Base-by-base conservation (phyloP, 305 asterid genomes). In the Rubia tinctorum region DNA sequence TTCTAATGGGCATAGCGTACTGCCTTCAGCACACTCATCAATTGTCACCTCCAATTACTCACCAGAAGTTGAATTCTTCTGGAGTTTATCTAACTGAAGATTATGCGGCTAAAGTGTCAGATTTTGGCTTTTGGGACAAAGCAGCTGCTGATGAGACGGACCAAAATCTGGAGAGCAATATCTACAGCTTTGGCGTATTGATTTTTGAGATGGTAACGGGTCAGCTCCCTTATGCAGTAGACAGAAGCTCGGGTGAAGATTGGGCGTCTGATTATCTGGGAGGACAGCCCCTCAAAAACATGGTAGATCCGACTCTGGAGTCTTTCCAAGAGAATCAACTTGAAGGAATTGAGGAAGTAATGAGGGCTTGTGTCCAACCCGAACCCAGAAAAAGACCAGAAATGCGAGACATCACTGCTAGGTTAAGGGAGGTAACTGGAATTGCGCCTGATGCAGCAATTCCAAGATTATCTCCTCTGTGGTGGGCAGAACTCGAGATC, bases 401-500 rank as follows among this genome's bases (percentile, higher is more conserved):
- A 8, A 93, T 87, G 90, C 72, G 61, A 12, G 92, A 87, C 76
- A 84, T 85, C 69, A 79, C 89, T 7, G 83, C 55, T 7, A 77
- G 84, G 64, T 55, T 93, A 85, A 85, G 88, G 84, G 88, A 84
- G 80, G 87, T 87, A 63, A 93, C 96, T 4, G 90, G 85, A 40
- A 86, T 93, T n/a, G 91, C 78, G 42, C 90, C 92, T 0, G 96
- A 89, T 44, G 95, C 78, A 27, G 97, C 98, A 7, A 74, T 81
- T 58, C 97, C 98, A 10, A 86, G 75, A 81, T 53, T 86, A 15
- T 91, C 97, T 27, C 93, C 96, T n/a, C 96, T 93, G 53, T 91
- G 98, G 98, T 93, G 97, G 98, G 96, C 98, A 39, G 98, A 91
- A 74, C 87, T 93, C 13, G 97, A 93, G 86, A 89, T 91, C 72